phyloP scores from a whole-genome alignment of 1,139 yeast genomes.

The Yarrowia galli region DNA sequence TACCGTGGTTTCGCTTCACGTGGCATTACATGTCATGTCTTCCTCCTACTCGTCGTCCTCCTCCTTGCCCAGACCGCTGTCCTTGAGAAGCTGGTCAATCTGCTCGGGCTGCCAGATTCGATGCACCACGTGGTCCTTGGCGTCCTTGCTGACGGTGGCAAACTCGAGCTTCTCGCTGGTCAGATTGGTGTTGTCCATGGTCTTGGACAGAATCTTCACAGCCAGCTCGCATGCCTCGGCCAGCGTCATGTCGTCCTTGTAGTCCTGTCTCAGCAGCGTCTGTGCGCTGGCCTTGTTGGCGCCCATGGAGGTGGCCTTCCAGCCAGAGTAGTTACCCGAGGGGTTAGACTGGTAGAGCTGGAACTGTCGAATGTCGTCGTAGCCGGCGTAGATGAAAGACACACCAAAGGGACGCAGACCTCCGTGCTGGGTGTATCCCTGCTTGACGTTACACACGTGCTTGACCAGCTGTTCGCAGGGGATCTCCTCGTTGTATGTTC shows the following conservation, averaged over 20 bases:
- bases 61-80: constrained; percentile 70
- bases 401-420: constrained; percentile 99
- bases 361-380: constrained; percentile 87
- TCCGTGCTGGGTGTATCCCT: constrained; percentile 98
- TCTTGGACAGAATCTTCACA: constrained; percentile 88
- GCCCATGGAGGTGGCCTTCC: constrained; percentile 98
- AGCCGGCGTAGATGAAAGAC: constrained; percentile 94
- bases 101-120: constrained; percentile 83
- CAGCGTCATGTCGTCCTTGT: constrained; percentile 78
- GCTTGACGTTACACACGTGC: constrained; percentile 89
- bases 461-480: constrained; percentile 92
- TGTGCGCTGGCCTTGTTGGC: constrained; percentile 97
- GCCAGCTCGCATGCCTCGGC: constrained; percentile 89
- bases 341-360: constrained; percentile 96
- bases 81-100: constrained; percentile 74
- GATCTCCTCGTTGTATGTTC: constrained; percentile 86
- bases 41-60: constrained; percentile 56
- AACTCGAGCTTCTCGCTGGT: constrained; percentile 90
- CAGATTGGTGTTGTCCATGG: constrained; percentile 88
- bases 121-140: constrained; percentile 63
- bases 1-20: not conserved
- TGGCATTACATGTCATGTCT: constrained; percentile 14
- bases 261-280: constrained; percentile 92
- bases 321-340: constrained; percentile 95
- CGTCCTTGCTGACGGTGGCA: constrained; percentile 70